phyloP scores from a whole-genome alignment of 163 green algal species.

The Prototheca wickerhamii region DNA sequence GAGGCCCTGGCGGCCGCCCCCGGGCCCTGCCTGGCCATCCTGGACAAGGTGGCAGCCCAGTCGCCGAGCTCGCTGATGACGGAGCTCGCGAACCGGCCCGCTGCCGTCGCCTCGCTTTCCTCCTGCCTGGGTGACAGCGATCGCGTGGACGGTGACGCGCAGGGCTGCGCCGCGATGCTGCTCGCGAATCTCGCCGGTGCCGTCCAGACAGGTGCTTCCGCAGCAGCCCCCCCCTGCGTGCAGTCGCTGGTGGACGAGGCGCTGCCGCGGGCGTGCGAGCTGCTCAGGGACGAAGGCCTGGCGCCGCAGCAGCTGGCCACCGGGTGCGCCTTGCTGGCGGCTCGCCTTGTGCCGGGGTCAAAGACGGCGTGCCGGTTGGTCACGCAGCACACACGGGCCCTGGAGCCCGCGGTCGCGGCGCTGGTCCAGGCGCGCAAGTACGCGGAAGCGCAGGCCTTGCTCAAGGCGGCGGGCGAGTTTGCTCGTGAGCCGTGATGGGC shows the following conservation, averaged over 20 bases:
- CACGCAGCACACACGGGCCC: conserved; percentile 7
- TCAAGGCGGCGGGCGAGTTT: conserved; percentile 1
- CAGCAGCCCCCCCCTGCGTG: not conserved
- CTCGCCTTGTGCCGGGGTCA: conserved; percentile 5
- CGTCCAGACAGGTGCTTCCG: not conserved
- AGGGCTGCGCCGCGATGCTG: too few relatives aligned
- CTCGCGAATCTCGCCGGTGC: too few relatives aligned
- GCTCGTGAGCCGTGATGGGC: not conserved
- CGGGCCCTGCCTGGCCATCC: not conserved
- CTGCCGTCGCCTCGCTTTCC: too few relatives aligned
- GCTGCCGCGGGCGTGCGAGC: conserved; percentile 11
- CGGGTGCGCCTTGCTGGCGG: conserved; percentile 2
- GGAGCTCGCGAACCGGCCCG: too few relatives aligned
- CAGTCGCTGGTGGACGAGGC: conserved; percentile 8
- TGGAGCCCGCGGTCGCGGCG: conserved; percentile 8
- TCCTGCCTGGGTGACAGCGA: too few relatives aligned
- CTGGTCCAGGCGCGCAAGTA: conserved; percentile 4
- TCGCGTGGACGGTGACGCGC: too few relatives aligned
- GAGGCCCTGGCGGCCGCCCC: not conserved
- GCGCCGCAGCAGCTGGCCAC: conserved; percentile 1
- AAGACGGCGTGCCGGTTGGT: conserved; percentile 10
- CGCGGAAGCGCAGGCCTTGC: conserved; percentile 1
- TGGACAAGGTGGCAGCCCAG: too few relatives aligned
- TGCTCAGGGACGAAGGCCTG: conserved; percentile 6
- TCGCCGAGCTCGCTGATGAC: too few relatives aligned